Evolutionary conservation across 2,329 filamentous ascomycete species (phyloP), one percentile per base, ranked within the genome.

Genomic region (Claviceps sp.): DNA sequence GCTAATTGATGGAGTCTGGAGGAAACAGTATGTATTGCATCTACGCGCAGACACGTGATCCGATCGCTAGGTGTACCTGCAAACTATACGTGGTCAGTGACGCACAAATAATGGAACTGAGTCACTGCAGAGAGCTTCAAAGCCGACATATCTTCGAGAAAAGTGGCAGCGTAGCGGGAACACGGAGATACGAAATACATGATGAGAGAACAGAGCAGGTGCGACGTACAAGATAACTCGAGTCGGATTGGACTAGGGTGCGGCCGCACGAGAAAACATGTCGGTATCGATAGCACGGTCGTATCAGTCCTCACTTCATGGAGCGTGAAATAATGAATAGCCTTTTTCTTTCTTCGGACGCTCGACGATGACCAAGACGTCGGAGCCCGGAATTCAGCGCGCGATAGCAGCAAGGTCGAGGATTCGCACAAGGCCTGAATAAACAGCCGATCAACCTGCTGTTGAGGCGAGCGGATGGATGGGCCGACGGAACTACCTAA

Each of bases 211-310:
- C 47, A 18, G 34, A 53, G 48, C 48, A 18, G 47, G 26, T 47
- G 45, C 38, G 45, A 37, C 41, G 30, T 34, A 37, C 44, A 50
- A 50, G 24, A 50, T 42, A 11, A 38, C 37, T 53, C 24, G 16
- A 44, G 43, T 41, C 49, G 20, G 43, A 18, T 18, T 38, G 14
- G 38, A 47, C 48, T 50, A 53, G 44, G 20, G 18, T 8, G 43
- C 46, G 24, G 47, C 11, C 48, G 37, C 52, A 53, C 52, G 37
- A 47, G 52, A 22, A 50, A 40, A 38, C 52, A 53, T 53, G 47
- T 53, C 52, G 52, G 18, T 47, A 42, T 53, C 48, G 30, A 44
- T 42, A 34, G 42, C 38, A 53, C 40, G 20, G 38, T 50, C 20
- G 26, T 20, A 40, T 20, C n/a, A 42, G 34, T 7, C 40, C 24